Conservation (phyloP, 2,329 filamentous ascomycete genomes). For the Mariannaea elegans region DNA sequence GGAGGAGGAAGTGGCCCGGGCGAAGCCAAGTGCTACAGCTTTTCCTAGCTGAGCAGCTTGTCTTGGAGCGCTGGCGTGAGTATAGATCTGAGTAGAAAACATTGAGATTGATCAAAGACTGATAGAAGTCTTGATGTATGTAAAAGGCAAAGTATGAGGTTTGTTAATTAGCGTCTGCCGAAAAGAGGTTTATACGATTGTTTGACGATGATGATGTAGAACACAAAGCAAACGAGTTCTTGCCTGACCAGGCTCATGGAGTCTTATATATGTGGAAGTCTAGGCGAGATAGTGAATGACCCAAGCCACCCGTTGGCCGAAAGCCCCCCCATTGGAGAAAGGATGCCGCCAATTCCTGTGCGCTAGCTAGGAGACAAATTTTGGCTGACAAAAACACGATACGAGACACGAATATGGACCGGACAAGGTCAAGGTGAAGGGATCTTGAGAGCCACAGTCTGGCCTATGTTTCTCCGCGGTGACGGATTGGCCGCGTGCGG, state of each 20-base stretch:
- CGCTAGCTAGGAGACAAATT: neutral
- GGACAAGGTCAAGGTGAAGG: conserved; percentile 21
- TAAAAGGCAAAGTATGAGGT: neutral
- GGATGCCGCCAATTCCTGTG: conserved; percentile 16
- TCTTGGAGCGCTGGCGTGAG: conserved; percentile 33
- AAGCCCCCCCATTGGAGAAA: conserved; percentile 1
- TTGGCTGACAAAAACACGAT: conserved; percentile 23
- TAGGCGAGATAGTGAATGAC: neutral
- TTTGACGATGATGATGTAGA: neutral
- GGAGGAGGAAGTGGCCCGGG: conserved; percentile 28
- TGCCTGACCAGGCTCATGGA: conserved; percentile 24
- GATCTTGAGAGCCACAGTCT: neutral
- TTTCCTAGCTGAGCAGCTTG: conserved; percentile 40
- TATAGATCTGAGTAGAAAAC: conserved; percentile 40
- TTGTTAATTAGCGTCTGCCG: neutral
- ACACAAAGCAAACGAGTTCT: conserved; percentile 16
- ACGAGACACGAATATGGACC: conserved; percentile 37
- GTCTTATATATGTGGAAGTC: conserved; percentile 28
- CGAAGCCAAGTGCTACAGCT: conserved; percentile 32
- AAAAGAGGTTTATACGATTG: conserved; percentile 1
- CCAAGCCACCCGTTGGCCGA: no score
- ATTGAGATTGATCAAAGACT: conserved; percentile 26
- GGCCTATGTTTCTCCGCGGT: neutral
- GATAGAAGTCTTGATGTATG: conserved; percentile 14
- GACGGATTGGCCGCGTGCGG: conserved; percentile 5